Percentiles rank a stretch among this genome's conserved stretches.
Conservation (phyloP, 2,329 filamentous ascomycete genomes). For the Coniochaeta sp. region DNA sequence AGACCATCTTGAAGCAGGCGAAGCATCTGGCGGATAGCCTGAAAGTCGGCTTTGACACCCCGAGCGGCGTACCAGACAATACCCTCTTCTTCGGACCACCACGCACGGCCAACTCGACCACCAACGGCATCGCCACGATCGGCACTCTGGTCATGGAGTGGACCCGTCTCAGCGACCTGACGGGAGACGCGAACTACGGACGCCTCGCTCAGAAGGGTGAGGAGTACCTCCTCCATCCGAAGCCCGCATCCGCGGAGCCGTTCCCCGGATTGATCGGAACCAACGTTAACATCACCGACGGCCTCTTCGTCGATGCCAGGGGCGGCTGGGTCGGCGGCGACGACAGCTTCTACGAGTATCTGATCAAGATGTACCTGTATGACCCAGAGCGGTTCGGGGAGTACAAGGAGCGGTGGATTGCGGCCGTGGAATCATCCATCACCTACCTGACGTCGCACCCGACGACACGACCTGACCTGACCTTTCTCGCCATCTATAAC, state of each 20-base stretch:
- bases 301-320: slow-evolving; percentile 56
- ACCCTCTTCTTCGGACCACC: slow-evolving; percentile 52
- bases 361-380: slow-evolving; percentile 88
- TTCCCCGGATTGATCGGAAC: slow-evolving; percentile 72
- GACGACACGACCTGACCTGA: slow-evolving; percentile 58
- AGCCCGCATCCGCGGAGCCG: slow-evolving; percentile 54
- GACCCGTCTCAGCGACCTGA: slow-evolving; percentile 72
- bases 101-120: slow-evolving; percentile 38
- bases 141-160: slow-evolving; percentile 80
- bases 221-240: slow-evolving; percentile 60
- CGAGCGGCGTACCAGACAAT: slow-evolving; percentile 68
- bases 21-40: slow-evolving; percentile 63
- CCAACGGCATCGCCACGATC: slow-evolving; percentile 68
- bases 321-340: slow-evolving; percentile 74
- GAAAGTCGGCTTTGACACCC: slow-evolving; percentile 71
- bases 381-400: slow-evolving; percentile 54
- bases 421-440: slow-evolving; percentile 70
- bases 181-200: slow-evolving; percentile 60
- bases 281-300: slow-evolving; percentile 56
- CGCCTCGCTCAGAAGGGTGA: slow-evolving; percentile 61
- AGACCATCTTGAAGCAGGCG: slow-evolving; percentile 57
- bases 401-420: slow-evolving; percentile 70
- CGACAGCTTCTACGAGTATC: slow-evolving; percentile 83
- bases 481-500: slow-evolving; percentile 58
- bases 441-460: slow-evolving; percentile 64